Conservation (phyloP, 306 rosid genomes). For the Glycine latifolia region DNA sequence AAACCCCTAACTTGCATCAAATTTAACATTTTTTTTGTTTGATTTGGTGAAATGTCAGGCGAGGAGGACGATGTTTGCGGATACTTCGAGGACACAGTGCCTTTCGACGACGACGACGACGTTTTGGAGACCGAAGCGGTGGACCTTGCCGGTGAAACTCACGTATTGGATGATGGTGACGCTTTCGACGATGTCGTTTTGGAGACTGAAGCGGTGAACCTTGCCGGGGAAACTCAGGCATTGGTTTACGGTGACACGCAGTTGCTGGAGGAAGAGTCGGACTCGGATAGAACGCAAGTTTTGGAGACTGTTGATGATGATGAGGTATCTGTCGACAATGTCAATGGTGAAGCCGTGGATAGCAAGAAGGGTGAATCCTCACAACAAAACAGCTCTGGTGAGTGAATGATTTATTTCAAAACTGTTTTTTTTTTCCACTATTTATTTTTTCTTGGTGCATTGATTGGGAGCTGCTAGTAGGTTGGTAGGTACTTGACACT, state of each 20-base stretch:
- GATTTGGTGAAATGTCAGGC: constrained; percentile 44
- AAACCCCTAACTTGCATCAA: background rate
- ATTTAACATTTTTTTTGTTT: background rate
- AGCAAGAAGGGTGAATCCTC: constrained; percentile 20
- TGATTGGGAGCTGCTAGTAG: too few species aligned
- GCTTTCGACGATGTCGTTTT: constrained; percentile 46
- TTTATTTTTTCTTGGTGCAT: too few species aligned
- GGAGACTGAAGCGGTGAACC: constrained; percentile 58
- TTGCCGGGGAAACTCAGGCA: constrained; percentile 67
- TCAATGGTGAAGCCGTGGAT: constrained; percentile 30
- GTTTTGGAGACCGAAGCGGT: constrained; percentile 58
- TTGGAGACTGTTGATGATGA: constrained; percentile 47
- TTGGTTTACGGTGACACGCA: constrained; percentile 56
- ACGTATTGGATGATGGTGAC: constrained; percentile 46
- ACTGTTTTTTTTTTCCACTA: too few species aligned
- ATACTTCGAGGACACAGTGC: constrained; percentile 28
- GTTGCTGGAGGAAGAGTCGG: constrained; percentile 58
- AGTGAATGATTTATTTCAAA: background rate
- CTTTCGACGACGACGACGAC: constrained; percentile 24
- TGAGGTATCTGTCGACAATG: background rate
- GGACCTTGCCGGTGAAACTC: constrained; percentile 68
- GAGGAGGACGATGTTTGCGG: constrained; percentile 16
- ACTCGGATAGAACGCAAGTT: constrained; percentile 62
- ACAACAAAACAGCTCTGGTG: constrained; percentile 58
- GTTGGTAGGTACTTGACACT: constrained; percentile 14